phyloP scores from a whole-genome alignment of 805 yeast genomes.

The Wickerhamomyces strasburgensis region DNA sequence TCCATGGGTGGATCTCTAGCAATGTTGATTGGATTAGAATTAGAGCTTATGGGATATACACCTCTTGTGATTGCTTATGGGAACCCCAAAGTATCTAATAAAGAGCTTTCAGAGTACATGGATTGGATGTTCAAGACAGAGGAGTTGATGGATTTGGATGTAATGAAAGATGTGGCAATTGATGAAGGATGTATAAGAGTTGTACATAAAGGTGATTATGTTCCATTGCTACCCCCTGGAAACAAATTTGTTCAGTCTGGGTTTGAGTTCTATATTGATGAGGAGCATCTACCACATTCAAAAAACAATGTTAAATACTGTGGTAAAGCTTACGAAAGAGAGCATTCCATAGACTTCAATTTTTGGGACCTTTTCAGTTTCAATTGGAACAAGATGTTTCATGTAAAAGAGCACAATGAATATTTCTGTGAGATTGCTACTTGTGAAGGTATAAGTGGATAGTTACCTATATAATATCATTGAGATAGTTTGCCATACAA shows the following conservation, averaged over 20 bases:
- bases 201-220: constrained; percentile 51
- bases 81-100: constrained; percentile 64
- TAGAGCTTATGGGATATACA: constrained; percentile 47
- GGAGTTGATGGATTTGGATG: constrained; percentile 26
- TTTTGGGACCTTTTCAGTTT: constrained; percentile 18
- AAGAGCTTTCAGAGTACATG: constrained; percentile 44
- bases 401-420: constrained; percentile 15
- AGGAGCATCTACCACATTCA: constrained; percentile 35
- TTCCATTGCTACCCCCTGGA: constrained; percentile 57
- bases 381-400: constrained; percentile 12
- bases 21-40: constrained; percentile 55
- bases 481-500: no score
- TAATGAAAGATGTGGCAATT: constrained; percentile 11
- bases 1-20: constrained; percentile 76
- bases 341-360: constrained; percentile 13
- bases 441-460: constrained; percentile 12
- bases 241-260: constrained; percentile 30
- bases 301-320: constrained; percentile 12
- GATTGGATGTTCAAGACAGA: constrained; percentile 43
- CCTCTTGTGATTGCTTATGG: constrained; percentile 60
- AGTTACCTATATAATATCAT: no score
- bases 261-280: constrained; percentile 29
- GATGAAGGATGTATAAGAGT: constrained; percentile 46
- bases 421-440: constrained; percentile 17
- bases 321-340: constrained; percentile 13